Percentiles rank a stretch among this genome's conserved stretches.
phyloP scores from a whole-genome alignment of 371 early-diverging fungal genomes.

The Rhizopus sp. region DNA sequence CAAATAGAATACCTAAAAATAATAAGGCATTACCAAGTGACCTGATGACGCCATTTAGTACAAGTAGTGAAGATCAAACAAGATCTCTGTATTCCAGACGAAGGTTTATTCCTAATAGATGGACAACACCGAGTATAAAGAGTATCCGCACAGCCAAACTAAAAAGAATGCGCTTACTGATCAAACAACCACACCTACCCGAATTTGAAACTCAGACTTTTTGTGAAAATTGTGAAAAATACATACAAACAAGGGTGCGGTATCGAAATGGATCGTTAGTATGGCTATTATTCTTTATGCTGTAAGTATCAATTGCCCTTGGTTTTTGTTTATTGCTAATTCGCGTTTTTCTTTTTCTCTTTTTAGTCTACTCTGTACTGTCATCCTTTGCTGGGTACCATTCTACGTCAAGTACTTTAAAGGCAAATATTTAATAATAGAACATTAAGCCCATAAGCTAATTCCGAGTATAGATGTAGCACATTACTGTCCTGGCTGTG shows the following conservation, averaged over 20 bases:
- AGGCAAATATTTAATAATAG: slow-evolving; percentile 21
- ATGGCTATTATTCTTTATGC: slow-evolving; percentile 34
- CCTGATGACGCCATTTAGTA: too few species aligned
- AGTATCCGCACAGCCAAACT: slow-evolving; percentile 5
- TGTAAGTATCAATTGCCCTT: slow-evolving; percentile 27
- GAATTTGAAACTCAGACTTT: slow-evolving; percentile 42
- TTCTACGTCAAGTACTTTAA: slow-evolving; percentile 52
- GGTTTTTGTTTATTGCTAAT: neutral
- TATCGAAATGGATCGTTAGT: slow-evolving; percentile 40
- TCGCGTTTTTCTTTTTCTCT: neutral
- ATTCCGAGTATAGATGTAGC: slow-evolving; percentile 29
- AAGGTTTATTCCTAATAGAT: too few species aligned
- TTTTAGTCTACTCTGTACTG: slow-evolving; percentile 38
- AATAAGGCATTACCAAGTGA: too few species aligned
- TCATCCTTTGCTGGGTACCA: slow-evolving; percentile 43
- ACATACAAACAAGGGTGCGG: slow-evolving; percentile 36
- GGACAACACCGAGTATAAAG: neutral
- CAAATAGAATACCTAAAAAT: too few species aligned
- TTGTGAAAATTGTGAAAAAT: slow-evolving; percentile 40
- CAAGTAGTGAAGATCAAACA: too few species aligned
- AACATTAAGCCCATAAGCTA: neutral
- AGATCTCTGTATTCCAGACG: too few species aligned
- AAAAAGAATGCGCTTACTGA: slow-evolving; percentile 18
- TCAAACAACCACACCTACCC: slow-evolving; percentile 29
- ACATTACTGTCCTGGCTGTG: slow-evolving; percentile 47